Base-by-base conservation (phyloP, 169 alveolate species). In the Perkinsus marinus region DNA sequence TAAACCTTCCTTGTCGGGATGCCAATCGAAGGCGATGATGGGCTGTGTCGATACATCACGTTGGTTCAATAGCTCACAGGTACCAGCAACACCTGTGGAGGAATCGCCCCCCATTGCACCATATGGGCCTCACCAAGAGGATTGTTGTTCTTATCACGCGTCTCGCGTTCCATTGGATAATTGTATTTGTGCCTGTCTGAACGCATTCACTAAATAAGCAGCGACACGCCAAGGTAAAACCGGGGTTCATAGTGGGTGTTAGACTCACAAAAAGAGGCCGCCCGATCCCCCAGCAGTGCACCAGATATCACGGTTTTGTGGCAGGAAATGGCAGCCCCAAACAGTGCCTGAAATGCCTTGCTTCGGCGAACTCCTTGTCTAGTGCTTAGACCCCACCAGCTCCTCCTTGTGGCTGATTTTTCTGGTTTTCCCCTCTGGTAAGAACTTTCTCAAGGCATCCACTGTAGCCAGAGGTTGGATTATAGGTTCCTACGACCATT, bases 271-370 rank as follows among this genome's bases (percentile, higher is more conserved):
- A 39, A 94, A 96, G 5, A 95, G 91, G 68, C 96, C 93, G 90
- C 98, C 99, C 94, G 96, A 95, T 22, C 99, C 99, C 39, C 98
- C 98, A 47, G 96, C 93, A 16, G 97, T 91, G 37, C 96, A 95
- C 94, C 96, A 96, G 79, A 98, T 90, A 92, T 97, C 98, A 93
- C 98, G 96, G 89, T 98, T 98, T 90, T 98, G 97, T 0, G 99
- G 99, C 39, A 97, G 93, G 93, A 96, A 97, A 89, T 94, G 95
- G 30, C 95, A 95, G 13, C 98, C 98, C 98, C 99, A 97, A 39
- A 96, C 95, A 10, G 98, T 97, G 19, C 79, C 79, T 57, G 34
- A 2, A 26, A 30, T 7, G 97, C 95, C 92, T 96, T 95, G 93
- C 96, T 91, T 43, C 19, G 19, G 7, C 30, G 7, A 13, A 30